A percentile compares a stretch with the other conserved stretches of the same genome.
Conservation (phyloP, 805 yeast genomes). For the Isabelozyma gotoi region DNA sequence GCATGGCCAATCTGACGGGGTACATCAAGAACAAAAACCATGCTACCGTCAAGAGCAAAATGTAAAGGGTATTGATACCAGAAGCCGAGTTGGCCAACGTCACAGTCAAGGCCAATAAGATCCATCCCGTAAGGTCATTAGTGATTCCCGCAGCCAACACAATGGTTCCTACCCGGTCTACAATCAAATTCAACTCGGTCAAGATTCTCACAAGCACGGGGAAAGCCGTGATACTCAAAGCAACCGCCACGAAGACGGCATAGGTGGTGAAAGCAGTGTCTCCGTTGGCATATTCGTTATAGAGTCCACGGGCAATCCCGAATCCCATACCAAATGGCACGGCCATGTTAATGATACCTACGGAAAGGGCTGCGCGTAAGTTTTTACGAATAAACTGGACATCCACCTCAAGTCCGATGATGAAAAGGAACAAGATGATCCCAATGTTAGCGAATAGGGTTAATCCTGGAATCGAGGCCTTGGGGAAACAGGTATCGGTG, state of each 20-base stretch:
- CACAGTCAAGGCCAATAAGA: slow-evolving; percentile 69
- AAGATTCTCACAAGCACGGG: slow-evolving; percentile 81
- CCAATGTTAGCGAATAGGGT: slow-evolving; percentile 74
- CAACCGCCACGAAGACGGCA: slow-evolving; percentile 80
- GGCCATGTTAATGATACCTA: slow-evolving; percentile 71
- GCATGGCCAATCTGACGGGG: slow-evolving; percentile 54
- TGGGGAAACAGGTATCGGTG: slow-evolving; percentile 63
- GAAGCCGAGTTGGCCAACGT: slow-evolving; percentile 73
- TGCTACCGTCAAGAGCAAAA: slow-evolving; percentile 61
- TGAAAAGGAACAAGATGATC: slow-evolving; percentile 68
- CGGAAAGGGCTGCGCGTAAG: slow-evolving; percentile 58
- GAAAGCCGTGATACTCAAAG: slow-evolving; percentile 82
- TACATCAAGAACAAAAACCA: slow-evolving; percentile 64
- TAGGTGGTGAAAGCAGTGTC: slow-evolving; percentile 58
- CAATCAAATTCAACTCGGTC: slow-evolving; percentile 67
- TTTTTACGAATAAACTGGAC: slow-evolving; percentile 61
- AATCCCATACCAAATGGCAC: slow-evolving; percentile 82
- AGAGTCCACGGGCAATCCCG: slow-evolving; percentile 66
- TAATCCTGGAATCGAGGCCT: slow-evolving; percentile 59
- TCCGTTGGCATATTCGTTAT: slow-evolving; percentile 49
- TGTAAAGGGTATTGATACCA: slow-evolving; percentile 69
- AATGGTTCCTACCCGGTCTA: slow-evolving; percentile 66
- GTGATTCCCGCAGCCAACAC: slow-evolving; percentile 84
- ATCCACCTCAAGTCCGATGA: slow-evolving; percentile 81
- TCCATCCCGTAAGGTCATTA: slow-evolving; percentile 82